phyloP scores from a whole-genome alignment of 441 rosid species.

The Populus hybrid region DNA sequence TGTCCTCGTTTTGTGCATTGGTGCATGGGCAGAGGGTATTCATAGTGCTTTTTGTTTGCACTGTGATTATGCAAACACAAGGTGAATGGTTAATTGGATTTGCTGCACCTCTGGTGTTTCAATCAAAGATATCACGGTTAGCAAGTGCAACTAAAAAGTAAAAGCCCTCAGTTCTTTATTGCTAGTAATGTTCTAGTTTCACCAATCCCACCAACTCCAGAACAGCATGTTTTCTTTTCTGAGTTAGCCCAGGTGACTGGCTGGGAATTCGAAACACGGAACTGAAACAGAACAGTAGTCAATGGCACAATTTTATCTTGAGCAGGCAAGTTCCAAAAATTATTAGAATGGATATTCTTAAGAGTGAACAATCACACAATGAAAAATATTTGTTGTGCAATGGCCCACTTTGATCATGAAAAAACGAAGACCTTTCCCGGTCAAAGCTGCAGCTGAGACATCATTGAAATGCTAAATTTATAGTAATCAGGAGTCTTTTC shows the following conservation, averaged over 20 bases:
- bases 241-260: not conserved
- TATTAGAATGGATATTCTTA: not conserved
- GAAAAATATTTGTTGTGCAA: not conserved
- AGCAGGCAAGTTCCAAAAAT: not conserved
- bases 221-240: not conserved
- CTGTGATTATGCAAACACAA: not conserved
- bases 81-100: not conserved
- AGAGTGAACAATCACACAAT: not conserved
- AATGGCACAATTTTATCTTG: not conserved
- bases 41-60: not conserved
- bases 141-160: not conserved
- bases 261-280: not conserved
- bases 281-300: not conserved
- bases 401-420: not conserved
- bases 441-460: not conserved
- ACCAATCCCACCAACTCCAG: not conserved
- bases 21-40: not conserved
- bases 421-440: not conserved
- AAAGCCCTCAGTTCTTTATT: not conserved
- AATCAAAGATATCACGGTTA: not conserved
- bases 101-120: not conserved
- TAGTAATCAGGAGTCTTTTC: not conserved
- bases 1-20: not conserved
- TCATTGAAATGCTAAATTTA: not conserved
- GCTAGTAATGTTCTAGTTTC: not conserved